These are phyloP conservation scores for Cystobasidium pallidum DNA, from an alignment of 1,284 basidiomycete genomes.

Conservation along the genomic window DNA sequence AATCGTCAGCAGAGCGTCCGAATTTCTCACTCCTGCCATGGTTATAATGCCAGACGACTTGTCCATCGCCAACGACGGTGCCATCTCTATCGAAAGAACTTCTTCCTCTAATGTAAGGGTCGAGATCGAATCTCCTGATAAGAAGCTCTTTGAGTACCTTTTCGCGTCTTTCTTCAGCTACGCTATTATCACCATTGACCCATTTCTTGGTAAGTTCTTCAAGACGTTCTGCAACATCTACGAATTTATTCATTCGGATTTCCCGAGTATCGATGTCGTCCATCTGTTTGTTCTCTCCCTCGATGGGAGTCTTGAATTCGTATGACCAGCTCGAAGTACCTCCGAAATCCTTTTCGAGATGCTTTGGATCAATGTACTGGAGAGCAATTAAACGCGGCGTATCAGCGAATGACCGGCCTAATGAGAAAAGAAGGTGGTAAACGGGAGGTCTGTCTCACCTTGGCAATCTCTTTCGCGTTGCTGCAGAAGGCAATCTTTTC, in stretches of 20 bases:
- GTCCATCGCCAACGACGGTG: constrained; percentile 42
- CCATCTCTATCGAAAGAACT: constrained; percentile 29
- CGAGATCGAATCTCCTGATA: constrained; percentile 31
- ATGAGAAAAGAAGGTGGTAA: too few relatives aligned
- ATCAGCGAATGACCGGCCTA: too few relatives aligned
- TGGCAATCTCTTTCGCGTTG: constrained; percentile 50
- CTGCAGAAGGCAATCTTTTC: constrained; percentile 49
- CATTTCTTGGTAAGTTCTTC: constrained; percentile 53
- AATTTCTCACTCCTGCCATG: constrained; percentile 36
- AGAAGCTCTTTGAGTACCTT: constrained; percentile 13
- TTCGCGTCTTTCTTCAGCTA: constrained; percentile 15
- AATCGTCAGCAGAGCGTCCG: constrained; percentile 35
- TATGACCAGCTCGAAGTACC: constrained; percentile 48
- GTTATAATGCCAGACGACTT: constrained; percentile 35
- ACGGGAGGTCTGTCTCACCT: background rate
- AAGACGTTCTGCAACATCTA: constrained; percentile 52
- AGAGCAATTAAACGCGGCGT: background rate
- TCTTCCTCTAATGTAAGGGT: constrained; percentile 31
- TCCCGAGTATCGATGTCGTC: constrained; percentile 54
- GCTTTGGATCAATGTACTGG: constrained; percentile 47
- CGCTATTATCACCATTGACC: constrained; percentile 48
- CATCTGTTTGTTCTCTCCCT: constrained; percentile 55
- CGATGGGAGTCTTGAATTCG: constrained; percentile 45
- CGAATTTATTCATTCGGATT: constrained; percentile 52
- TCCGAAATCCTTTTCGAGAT: constrained; percentile 50